Base-by-base conservation (phyloP, 805 yeast genomes). In the Zygosaccharomyces bailii region DNA sequence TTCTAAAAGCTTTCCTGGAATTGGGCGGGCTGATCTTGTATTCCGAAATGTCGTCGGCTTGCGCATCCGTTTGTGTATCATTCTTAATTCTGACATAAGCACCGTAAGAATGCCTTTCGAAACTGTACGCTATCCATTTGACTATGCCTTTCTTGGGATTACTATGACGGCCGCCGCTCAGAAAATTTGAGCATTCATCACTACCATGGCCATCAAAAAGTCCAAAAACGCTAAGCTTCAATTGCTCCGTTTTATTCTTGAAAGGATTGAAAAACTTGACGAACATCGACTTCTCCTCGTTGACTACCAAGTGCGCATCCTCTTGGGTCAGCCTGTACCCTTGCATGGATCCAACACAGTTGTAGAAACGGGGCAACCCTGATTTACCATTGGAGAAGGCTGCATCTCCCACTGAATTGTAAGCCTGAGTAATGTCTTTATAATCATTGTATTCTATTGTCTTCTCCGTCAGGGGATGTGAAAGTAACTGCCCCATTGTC, bases 131-230 rank as follows among this genome's bases (percentile, higher is more conserved):
- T 5, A 62, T 53, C 65, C 66, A 62, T 46, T 57, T 60, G 5
- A 59, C 55, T 10, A 62, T 24, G 2, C 67, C 65, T 17, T 46
- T 43, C 37, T 42, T 17, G 41, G 43, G 17, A 49, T 50, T 21
- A 35, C 46, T 43, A 50, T 47, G 46, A 31, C 44, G 50, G 7
- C 38, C 42, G 8, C 63, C 64, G 33, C 80, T 71, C 4, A 84
- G 63, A 49, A 68, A 76, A 27, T 71, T 71, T 1, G 90, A 80
- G 17, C 84, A 73, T 19, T 74, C 73, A 4, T 74, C 70, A 11
- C 91, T 90, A 2, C 95, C 95, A 61, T 85, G 95, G 2, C 95
- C 95, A 63, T 85, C 95, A 63, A 82, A 85, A 1, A 85, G 84
- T 0, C 84, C 88, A 60, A 81, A 83, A 2, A 84, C 72, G 45